Base-by-base conservation (phyloP, 148 eudicot species). In the Rhododendron ovatum region DNA sequence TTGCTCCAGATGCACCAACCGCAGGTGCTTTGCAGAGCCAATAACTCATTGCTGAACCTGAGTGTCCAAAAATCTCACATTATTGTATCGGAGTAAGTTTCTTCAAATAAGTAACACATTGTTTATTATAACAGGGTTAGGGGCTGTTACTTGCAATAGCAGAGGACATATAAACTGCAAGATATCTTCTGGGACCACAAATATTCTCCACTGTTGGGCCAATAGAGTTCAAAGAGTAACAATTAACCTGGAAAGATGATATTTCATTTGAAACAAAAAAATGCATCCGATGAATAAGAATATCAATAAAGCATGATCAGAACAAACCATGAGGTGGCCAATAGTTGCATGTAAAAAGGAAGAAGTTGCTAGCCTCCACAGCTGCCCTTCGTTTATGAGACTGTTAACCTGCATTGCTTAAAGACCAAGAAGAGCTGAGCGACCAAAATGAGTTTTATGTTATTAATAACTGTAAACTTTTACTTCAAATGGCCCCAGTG, bases 1-100 rank as follows among this genome's bases (percentile, higher is more conserved):
- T 94, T 80, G 98, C 98, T 80, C 98, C 98, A 30, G 98, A 96
- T 71, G 98, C 98, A 88, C 98, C 98, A 88, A 96, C 95, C 8
- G 96, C 91, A 20, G 96, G 94, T 85, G 93, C 91, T 87, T 92
- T 90, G 87, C 93, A 90, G 86, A 93, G 83, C 92, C 95, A 92
- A 89, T 96, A 96, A 88, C 98, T 96, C 95, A 91, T 90, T 65
- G 94, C 90, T 84, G 95, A 82, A 91, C 96, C 98, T 94, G 89
- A 85, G 86, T 71, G 80, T 35, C 13, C 61, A 71, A 89, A 87
- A 84, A 63, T 69, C 77, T 51, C 55, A 88, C 39, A 90, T 84
- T 33, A 74, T 30, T n/a, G 57, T 53, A 86, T 75, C 78, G 75
- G 63, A 15, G 53, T 65, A 75, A 28, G 82, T 79, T 47, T 39